Evolutionary conservation across 169 alveolate species (phyloP), one percentile per base, ranked within the genome.

Genomic region (Plasmodium ovale): DNA sequence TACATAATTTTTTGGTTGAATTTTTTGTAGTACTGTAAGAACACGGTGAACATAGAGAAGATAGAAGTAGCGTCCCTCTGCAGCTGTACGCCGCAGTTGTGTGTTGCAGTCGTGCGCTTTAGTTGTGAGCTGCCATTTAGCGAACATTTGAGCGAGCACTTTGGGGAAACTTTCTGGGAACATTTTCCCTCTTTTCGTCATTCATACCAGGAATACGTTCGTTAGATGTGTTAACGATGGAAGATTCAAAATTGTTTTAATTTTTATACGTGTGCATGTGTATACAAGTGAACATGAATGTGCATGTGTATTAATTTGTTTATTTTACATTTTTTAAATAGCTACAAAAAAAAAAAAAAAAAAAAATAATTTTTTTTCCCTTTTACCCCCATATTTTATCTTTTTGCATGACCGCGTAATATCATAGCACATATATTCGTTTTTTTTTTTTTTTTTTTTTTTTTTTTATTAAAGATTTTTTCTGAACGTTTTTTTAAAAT

Each of bases 381-480:
- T 53, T 53, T 53, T n/a, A n/a, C n/a, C n/a, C n/a, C n/a, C n/a
- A n/a, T n/a, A n/a, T n/a, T n/a, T n/a, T n/a, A n/a, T 14, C 5
- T 53, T 53, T 53, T 53, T 53, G 64, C 64, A 14, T 53, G 27
- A 53, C 14, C 19, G 23, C 19, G 29, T 16, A 53, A 53, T 39
- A 29, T n/a, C n/a, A 53, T 53, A 53, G 14, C 19, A 39, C 9
- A 39, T 53, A 5, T 29, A 53, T 53, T 53, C 33, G 1, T 53
- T 53, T 53, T 53, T 1, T 59, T 21, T 59, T 56, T 56, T 56
- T 59, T 25, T n/a, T n/a, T n/a, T n/a, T n/a, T n/a, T n/a, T n/a
- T n/a, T n/a, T n/a, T n/a, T n/a, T n/a, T n/a, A n/a, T 59, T 59
- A 25, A 25, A 25, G 10, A 25, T 59, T 59, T 59, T 59, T 59